Percentiles rank a stretch among this genome's conserved stretches.
These are phyloP conservation scores for Phytopythium aichiense DNA, from an alignment of 352 stramenopile species.

Conservation along the genomic window DNA sequence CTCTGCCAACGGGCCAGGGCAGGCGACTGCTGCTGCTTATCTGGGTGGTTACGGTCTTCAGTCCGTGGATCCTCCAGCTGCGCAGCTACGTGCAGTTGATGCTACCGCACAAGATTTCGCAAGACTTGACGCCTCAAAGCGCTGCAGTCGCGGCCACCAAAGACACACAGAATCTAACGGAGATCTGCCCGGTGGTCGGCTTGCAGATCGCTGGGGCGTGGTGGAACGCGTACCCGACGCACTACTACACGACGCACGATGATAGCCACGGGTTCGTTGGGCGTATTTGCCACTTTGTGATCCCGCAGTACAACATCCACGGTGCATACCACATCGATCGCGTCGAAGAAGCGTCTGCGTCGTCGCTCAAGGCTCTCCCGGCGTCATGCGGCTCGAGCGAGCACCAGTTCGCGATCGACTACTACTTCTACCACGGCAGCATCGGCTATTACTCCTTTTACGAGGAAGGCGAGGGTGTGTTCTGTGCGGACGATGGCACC, in stretches of 20 bases:
- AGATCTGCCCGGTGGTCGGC: neutral
- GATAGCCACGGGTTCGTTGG: neutral
- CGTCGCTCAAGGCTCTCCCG: neutral
- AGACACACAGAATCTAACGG: neutral
- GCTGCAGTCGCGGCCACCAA: neutral
- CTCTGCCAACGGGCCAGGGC: neutral
- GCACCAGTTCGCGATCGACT: slow-evolving; percentile 3
- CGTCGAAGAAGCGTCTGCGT: neutral
- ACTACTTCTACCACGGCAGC: slow-evolving; percentile 9
- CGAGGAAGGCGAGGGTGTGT: slow-evolving; percentile 16
- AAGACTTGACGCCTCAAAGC: slow-evolving; percentile 4
- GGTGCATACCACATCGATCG: slow-evolving; percentile 12
- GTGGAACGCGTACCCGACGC: slow-evolving; percentile 14
- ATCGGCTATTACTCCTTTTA: slow-evolving; percentile 11
- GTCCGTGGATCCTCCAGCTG: slow-evolving; percentile 13
- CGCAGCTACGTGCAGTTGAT: slow-evolving; percentile 19
- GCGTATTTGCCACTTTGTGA: slow-evolving; percentile 14
- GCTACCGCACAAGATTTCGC: slow-evolving; percentile 14
- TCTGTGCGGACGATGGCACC: slow-evolving; percentile 13
- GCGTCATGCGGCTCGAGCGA: neutral
- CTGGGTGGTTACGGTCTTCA: slow-evolving; percentile 12
- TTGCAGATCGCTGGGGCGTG: slow-evolving; percentile 7
- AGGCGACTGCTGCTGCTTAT: slow-evolving; percentile 7
- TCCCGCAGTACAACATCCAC: slow-evolving; percentile 25
- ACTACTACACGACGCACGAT: slow-evolving; percentile 10